Evolutionary conservation across 768 basidiomycete genomes (phyloP).

Genomic region (Coprinopsis marcescibilis): DNA sequence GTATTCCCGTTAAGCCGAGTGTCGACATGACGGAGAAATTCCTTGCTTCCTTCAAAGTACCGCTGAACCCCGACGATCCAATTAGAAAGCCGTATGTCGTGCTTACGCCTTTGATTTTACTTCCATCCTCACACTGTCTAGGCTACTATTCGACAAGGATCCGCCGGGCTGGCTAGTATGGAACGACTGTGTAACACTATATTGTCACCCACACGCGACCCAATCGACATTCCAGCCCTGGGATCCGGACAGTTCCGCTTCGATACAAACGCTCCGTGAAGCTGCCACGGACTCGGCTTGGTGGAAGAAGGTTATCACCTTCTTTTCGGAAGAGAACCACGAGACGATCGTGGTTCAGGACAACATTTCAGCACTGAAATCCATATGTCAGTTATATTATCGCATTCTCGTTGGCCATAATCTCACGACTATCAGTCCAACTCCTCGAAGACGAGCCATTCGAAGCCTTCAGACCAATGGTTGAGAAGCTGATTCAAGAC

Average conservation of each 20-base stretch:
- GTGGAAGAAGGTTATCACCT: conserved; percentile 64
- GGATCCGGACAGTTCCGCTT: conserved; percentile 47
- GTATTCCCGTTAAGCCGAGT: conserved; percentile 43
- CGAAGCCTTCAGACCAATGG: conserved; percentile 49
- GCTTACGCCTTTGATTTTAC: neutral
- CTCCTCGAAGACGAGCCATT: conserved; percentile 72
- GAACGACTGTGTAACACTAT: conserved; percentile 39
- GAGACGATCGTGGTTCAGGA: conserved; percentile 60
- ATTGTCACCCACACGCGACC: conserved; percentile 39
- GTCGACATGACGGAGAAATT: conserved; percentile 49
- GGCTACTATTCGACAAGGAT: conserved; percentile 51
- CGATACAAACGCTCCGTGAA: conserved; percentile 44
- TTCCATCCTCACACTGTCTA: conserved; percentile 18
- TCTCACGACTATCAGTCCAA: conserved; percentile 46
- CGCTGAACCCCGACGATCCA: conserved; percentile 32
- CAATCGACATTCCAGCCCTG: conserved; percentile 55
- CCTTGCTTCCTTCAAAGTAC: conserved; percentile 48
- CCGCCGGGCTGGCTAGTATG: conserved; percentile 69
- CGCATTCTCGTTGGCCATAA: neutral
- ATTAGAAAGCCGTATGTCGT: conserved; percentile 43
- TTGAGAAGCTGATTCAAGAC: conserved; percentile 60
- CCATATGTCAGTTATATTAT: conserved; percentile 50
- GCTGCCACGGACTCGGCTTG: conserved; percentile 43
- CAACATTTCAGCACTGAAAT: conserved; percentile 68
- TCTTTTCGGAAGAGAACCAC: conserved; percentile 76